phyloP scores from a whole-genome alignment of 495 filamentous ascomycete genomes.

The Aspergillus baeticus region DNA sequence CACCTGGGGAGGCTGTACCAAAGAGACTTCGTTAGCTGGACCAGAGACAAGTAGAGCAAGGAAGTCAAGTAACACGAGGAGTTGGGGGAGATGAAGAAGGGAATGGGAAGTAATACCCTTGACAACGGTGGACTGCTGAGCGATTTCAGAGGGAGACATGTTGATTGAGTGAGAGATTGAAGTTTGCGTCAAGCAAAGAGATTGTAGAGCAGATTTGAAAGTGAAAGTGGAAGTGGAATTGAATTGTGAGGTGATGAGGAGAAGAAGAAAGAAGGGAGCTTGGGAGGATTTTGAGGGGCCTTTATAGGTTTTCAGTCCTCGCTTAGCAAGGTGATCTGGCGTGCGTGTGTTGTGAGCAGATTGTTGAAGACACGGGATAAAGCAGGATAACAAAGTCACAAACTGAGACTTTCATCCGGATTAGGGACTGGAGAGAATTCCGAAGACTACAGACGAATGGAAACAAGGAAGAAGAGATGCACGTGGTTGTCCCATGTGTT shows the following conservation, averaged over 20 bases:
- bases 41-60: not conserved
- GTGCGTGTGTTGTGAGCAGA: too few species aligned
- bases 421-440: not conserved
- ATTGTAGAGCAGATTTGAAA: conserved; percentile 15
- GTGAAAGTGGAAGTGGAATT: conserved; percentile 14
- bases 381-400: not conserved
- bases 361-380: not conserved
- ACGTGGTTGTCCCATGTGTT: not conserved
- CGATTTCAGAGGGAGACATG: conserved; percentile 34
- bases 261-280: conserved; percentile 11
- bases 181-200: conserved; percentile 23
- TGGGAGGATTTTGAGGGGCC: conserved; percentile 1
- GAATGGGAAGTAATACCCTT: conserved; percentile 29
- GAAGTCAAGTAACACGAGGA: not conserved
- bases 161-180: conserved; percentile 26
- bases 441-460: not conserved
- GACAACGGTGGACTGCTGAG: conserved; percentile 27
- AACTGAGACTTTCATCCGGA: too few species aligned
- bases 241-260: conserved; percentile 8
- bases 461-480: conserved; percentile 7
- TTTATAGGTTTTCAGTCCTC: conserved; percentile 4
- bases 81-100: not conserved
- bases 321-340: too few species aligned
- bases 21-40: conserved; percentile 16
- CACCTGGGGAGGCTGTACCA: conserved; percentile 29